Base-by-base conservation (phyloP, 2,329 filamentous ascomycete genomes). In the Dryadomyces sulphureus region DNA sequence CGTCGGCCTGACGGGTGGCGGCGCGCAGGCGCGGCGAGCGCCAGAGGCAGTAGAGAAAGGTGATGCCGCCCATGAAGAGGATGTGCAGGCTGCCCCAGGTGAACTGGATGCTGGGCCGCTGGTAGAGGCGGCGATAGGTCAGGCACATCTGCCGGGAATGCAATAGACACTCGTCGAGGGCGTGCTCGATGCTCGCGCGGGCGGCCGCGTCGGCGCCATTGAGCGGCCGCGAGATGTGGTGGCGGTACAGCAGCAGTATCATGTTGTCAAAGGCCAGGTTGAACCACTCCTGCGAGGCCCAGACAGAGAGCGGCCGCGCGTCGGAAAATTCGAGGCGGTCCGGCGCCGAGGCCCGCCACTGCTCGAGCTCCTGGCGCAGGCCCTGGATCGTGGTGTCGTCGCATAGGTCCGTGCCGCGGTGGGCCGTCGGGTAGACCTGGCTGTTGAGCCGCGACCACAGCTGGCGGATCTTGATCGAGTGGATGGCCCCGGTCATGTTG, bases 261-360 rank as follows among this genome's bases (percentile, higher is more conserved):
- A 62, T 60, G 46, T 66, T 57, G 47, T 64, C 50, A 41, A 65
- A 65, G 1, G 60, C 60, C 1, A 66, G 53, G 4, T 56, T 48
- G 41, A 66, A 66, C 63, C 63, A 66, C 11, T 59, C 57, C 7
- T 48, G 48, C 0, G 62, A 63, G 0, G 61, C 57, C 48, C 62
- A 27, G 25, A 27, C 25, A 11, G 25, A 27, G 6, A 27, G 25
- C 25, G 25, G 25, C 25, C 25, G 25, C 25, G 25, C 6, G 25
- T 27, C 25, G 25, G 25, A 11, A 27, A 27, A 27, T 6, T 27
- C 25, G 25, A 27, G 35, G 17, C 14, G 43, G 2, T 16, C 3
- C 7, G 41, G 41, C 2, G 25, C 22, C 41, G 6, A 22, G 4
- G 36, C 44, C 17, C 39, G 48, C 57, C 58, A 58, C 24, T 54